Evolutionary conservation across 495 filamentous ascomycete genomes (phyloP), one percentile per base, ranked within the genome.

Genomic region (Xylaria longipes): DNA sequence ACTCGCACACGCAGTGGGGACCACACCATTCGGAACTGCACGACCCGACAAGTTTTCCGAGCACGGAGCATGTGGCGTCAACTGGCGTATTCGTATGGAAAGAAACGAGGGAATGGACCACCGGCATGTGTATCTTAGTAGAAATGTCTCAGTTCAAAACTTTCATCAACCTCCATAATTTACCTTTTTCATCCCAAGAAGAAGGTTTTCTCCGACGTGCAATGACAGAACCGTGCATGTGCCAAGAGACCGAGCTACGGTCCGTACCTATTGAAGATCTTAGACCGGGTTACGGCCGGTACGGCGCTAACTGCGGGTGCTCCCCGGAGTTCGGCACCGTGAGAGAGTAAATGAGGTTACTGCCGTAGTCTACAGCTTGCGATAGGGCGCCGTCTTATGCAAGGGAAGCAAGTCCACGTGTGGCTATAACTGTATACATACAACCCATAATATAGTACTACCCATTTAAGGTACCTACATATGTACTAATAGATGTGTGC

Each of bases 21-120:
- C 54, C 66, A 61, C 66, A 27, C 37, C 54, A 61, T 61, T 61
- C 67, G 67, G 67, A 69, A 37, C 39, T 61, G 27, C 39, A 48
- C 50, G 8, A 61, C 17, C 67, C 67, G 54, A 31, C 7, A 25
- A 69, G 67, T 41, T n/a, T 17, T 20, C 37, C 9, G 17, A 37
- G 41, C 41, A 69, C 67, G 41, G 67, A 17, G 67, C 67, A 61
- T 61, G 41, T 65, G 62, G 61, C 61, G 61, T 46, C 39, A 25
- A 14, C 11, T 29, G 27, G 29, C 60, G 25, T 43, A 64, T 46
- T 64, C 61, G 61, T 58, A 58, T 29, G n/a, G 33, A 35, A 35
- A 14, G 25, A 54, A 50, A n/a, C 8, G 22, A 11, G 20, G 5
- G 5, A 20, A 14, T 5, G 22, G 15, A 20, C 15, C 25, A 33